Conservation (phyloP, 164 flowering plant genomes). For the Dillenia suffruticosa region DNA sequence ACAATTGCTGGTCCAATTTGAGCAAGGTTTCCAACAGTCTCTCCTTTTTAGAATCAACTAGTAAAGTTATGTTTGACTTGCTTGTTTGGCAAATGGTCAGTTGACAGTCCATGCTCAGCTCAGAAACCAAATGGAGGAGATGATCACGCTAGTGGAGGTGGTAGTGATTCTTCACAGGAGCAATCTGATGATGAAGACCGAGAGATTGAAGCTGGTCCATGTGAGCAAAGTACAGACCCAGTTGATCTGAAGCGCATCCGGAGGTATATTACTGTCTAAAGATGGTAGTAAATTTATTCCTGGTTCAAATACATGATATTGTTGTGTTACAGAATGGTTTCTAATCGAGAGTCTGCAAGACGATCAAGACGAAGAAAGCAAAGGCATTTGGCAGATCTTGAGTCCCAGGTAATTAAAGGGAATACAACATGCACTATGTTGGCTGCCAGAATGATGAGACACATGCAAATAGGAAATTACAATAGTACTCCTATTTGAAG, state of each 20-base stretch:
- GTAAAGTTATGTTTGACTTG: no score
- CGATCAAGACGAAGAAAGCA: conserved; percentile 81
- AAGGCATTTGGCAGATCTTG: conserved; percentile 70
- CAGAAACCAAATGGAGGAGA: conserved; percentile 31
- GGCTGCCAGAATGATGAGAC: not conserved
- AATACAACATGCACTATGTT: no score
- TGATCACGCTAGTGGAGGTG: conserved; percentile 28
- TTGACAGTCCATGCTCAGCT: conserved; percentile 51
- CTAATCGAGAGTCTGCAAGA: conserved; percentile 84
- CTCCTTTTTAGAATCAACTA: no score
- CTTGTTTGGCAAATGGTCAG: conserved; percentile 21
- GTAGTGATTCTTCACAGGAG: conserved; percentile 60
- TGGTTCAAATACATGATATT: not conserved
- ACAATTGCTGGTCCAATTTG: no score
- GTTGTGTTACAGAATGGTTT: conserved; percentile 51
- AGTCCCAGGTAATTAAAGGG: conserved; percentile 42
- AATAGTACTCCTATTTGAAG: no score
- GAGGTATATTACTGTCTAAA: conserved; percentile 33
- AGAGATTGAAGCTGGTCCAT: conserved; percentile 59
- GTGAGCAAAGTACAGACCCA: conserved; percentile 53
- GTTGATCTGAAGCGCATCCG: conserved; percentile 40
- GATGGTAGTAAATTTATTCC: not conserved
- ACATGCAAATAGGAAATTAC: not conserved
- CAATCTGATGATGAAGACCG: conserved; percentile 59
- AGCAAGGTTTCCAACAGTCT: no score